These are phyloP conservation scores for Bromus sterilis DNA, from an alignment of 176 grass and related monocot genomes.

Conservation along the genomic window DNA sequence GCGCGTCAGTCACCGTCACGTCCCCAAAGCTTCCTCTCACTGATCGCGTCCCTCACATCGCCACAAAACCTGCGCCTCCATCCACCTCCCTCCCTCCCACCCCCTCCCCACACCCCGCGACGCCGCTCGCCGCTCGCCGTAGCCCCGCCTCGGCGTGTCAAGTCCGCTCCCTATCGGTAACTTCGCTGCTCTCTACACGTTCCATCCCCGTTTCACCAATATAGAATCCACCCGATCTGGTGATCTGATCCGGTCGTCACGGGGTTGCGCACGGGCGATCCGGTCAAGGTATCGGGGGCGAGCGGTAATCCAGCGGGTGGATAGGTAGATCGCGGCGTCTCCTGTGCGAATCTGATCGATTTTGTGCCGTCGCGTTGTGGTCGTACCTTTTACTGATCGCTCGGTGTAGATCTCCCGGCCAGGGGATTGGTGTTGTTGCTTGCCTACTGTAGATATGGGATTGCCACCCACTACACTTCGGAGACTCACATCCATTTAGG, in stretches of 20 bases:
- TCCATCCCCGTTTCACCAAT: background rate
- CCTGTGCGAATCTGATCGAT: background rate
- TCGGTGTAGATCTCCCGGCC: background rate
- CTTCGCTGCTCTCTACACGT: background rate
- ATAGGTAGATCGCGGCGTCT: background rate
- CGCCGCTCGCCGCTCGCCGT: conserved; percentile 46
- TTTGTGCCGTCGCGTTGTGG: background rate
- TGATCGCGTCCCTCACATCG: background rate
- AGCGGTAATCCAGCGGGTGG: background rate
- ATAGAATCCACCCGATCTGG: conserved; percentile 1
- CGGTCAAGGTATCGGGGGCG: background rate
- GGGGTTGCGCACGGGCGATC: background rate
- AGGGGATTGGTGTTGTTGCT: background rate
- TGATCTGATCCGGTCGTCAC: conserved; percentile 23
- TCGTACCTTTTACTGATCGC: background rate
- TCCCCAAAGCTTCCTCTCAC: background rate
- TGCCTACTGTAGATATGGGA: background rate
- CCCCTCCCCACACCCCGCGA: background rate
- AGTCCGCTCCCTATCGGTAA: conserved; percentile 3
- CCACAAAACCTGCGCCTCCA: conserved; percentile 5
- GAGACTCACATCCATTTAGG: background rate
- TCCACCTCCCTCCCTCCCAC: background rate
- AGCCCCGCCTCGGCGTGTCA: conserved; percentile 1
- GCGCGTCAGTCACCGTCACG: conserved; percentile 19
- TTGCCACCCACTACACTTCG: background rate